phyloP scores from a whole-genome alignment of 139 green algal genomes.

The Micromonas pusilla region DNA sequence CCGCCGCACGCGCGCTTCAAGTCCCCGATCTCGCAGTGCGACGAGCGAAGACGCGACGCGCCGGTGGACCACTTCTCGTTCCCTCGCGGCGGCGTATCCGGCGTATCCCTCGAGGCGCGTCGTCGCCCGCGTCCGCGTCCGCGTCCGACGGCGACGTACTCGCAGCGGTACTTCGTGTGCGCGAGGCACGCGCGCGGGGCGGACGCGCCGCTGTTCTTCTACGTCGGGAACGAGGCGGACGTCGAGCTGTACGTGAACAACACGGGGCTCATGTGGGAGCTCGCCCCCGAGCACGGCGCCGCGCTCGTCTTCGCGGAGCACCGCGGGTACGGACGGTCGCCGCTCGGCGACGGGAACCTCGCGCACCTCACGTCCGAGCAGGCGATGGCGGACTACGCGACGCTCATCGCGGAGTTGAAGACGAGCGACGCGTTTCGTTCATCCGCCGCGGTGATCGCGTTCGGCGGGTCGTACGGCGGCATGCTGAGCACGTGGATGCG shows the following conservation, averaged over 20 bases:
- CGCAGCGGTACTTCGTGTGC: slow-evolving; percentile 2
- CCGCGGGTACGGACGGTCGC: slow-evolving; percentile 68
- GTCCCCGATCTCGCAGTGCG: no score
- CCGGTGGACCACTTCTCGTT: background rate
- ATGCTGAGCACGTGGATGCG: slow-evolving; percentile 79
- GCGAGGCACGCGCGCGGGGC: background rate
- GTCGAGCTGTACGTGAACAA: slow-evolving; percentile 51
- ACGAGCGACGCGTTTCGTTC: background rate
- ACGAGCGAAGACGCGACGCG: background rate
- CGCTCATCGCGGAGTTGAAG: background rate
- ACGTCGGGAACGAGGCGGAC: slow-evolving; percentile 77
- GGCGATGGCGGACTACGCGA: slow-evolving; percentile 9
- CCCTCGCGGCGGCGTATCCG: no score
- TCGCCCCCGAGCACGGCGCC: slow-evolving; percentile 42
- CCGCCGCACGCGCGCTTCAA: no score
- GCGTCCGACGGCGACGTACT: background rate
- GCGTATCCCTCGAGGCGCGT: no score
- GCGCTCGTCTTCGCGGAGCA: slow-evolving; percentile 48
- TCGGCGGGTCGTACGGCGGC: slow-evolving; percentile 46
- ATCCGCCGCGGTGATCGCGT: background rate
- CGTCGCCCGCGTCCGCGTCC: no score
- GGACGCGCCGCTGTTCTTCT: slow-evolving; percentile 21
- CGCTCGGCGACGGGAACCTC: background rate
- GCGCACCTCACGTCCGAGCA: background rate
- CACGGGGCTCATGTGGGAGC: slow-evolving; percentile 76